phyloP scores from a whole-genome alignment of 805 yeast species.

The Pichia heedii region DNA sequence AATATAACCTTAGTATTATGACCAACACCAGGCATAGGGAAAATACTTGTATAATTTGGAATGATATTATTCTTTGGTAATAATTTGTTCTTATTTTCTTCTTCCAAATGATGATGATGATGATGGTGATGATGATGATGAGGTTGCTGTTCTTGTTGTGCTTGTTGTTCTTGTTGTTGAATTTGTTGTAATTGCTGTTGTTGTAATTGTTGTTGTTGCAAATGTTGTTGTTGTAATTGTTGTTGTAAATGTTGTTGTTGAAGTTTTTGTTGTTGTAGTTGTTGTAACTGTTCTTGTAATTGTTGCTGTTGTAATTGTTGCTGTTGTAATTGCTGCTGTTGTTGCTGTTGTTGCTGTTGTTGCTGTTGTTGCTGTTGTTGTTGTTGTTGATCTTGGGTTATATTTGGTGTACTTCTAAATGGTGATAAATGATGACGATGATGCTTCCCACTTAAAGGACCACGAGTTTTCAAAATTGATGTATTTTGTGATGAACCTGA shows the following conservation, averaged over 20 bases:
- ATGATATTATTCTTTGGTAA: background rate
- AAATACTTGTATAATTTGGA: conserved; percentile 19
- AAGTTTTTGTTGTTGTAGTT: conserved; percentile 5
- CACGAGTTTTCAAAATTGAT: background rate
- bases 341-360: conserved; percentile 2
- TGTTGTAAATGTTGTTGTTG: conserved; percentile 7
- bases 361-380: background rate
- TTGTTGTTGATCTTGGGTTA: conserved; percentile 1
- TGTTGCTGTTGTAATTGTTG: conserved; percentile 7
- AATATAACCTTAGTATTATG: conserved; percentile 11
- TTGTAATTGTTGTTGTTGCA: conserved; percentile 1
- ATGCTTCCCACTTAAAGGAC: conserved; percentile 4
- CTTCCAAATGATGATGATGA: background rate
- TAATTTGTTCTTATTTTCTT: background rate
- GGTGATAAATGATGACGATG: conserved; percentile 9
- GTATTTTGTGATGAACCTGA: background rate
- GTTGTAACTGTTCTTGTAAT: conserved; percentile 5
- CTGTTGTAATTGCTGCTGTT: conserved; percentile 4
- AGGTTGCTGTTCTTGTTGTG: background rate
- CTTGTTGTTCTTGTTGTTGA: background rate
- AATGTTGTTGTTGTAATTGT: background rate
- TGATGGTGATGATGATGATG: background rate
- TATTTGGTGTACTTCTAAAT: conserved; percentile 4
- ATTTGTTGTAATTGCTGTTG: conserved; percentile 2
- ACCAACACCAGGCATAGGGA: conserved; percentile 21